Base-by-base conservation (phyloP, 192 early-diverging fungal genomes). In the Entomortierella lignicola region DNA sequence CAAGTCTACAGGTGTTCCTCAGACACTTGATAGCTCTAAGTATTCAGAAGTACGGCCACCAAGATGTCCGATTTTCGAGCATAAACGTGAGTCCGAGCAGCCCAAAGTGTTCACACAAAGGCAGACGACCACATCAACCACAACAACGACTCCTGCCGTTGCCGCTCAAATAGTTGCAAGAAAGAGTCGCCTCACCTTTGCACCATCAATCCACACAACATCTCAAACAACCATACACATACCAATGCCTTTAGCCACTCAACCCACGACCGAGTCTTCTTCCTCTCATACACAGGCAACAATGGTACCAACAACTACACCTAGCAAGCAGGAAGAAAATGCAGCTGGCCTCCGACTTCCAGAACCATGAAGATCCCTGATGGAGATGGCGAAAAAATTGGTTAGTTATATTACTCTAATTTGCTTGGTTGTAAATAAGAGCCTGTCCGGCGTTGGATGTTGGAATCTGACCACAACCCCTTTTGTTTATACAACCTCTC, bases 351-450 rank as follows among this genome's bases (percentile, higher is more conserved):
- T 37, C 55, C 55, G 34, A 37, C 55, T 57, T 57, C 55, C 55
- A 37, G 55, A 57, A 21, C 55, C 55, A 57, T 57, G 55, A 31
- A 57, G 34, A 37, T 31, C 55, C 31, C 34, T 57, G 21, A 57
- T 57, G 55, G 55, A 57, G 31, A 21, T 34, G 31, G 55, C 55
- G 15, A 31, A 37, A 37, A 31, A 27, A 21, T 37, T 57, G 31
- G 55, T 57, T 18, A 57, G 55, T 27, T 54, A 54, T 54, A 54
- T 26, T 56, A 30, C 26, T 56, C 55, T 56, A 29, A 56, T 56
- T 56, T 56, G 55, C 31, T 41, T 60, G 23, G 34, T 29, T 43
- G 41, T 39, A 60, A 43, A 39, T 43, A 12, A 43, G 57, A 39
- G 43, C 41, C 57, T 60, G 34, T 43, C 17, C 41, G 39, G 57